Evolutionary conservation across 208 protist species (phyloP).

Genomic region (Sergeia podlipaevii): DNA sequence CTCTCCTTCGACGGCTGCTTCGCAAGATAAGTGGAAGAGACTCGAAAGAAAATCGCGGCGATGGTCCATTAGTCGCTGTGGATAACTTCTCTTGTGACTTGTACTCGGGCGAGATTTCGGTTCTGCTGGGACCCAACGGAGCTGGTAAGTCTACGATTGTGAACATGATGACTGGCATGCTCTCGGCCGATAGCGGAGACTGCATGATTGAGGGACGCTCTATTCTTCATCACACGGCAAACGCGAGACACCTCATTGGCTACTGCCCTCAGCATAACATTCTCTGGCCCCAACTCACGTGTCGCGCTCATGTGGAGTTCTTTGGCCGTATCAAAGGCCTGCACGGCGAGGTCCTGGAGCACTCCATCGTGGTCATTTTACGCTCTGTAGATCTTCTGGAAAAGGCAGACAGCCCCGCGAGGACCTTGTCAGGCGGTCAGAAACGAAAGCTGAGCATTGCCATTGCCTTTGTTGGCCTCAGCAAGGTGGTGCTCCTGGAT

Average conservation of each 20-base stretch:
- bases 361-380: conserved; percentile 32
- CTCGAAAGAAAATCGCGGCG: conserved; percentile 6
- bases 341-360: conserved; percentile 27
- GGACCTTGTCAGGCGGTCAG: conserved; percentile 55
- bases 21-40: conserved; percentile 11
- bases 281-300: conserved; percentile 91
- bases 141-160: conserved; percentile 59
- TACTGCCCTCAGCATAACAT: conserved; percentile 97
- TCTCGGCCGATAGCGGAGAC: conserved; percentile 61
- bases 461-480: conserved; percentile 78
- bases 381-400: conserved; percentile 45
- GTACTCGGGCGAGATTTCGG: conserved; percentile 44
- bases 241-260: conserved; percentile 81
- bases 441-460: conserved; percentile 83
- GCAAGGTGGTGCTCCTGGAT: conserved; percentile 74
- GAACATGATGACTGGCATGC: conserved; percentile 87
- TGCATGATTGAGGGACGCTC: conserved; percentile 64
- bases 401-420: conserved; percentile 36
- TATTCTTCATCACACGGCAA: conserved; percentile 32
- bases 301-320: conserved; percentile 89
- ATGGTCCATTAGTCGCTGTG: conserved; percentile 35
- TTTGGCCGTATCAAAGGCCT: conserved; percentile 92
- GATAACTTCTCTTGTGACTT: conserved; percentile 42
- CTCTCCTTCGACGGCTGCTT: conserved; percentile 26
- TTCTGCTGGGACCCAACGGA: conserved; percentile 63